Evolutionary conservation across 345 rosid species (phyloP).

Genomic region (Trapa incisa): DNA sequence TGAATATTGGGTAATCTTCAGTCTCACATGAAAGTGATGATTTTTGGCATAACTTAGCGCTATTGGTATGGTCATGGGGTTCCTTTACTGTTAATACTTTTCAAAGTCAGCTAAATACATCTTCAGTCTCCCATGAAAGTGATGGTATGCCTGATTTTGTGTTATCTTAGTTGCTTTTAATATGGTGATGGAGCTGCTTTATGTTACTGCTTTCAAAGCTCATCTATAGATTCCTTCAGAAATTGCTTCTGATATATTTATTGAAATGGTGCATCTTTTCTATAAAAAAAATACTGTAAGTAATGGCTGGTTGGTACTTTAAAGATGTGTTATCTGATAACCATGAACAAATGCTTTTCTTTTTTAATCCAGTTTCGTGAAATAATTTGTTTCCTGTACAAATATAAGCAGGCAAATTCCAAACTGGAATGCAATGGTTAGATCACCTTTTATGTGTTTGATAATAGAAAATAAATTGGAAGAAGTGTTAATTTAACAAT

Average conservation of each 20-base stretch:
- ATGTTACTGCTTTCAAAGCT: neutral
- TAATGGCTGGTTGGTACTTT: neutral
- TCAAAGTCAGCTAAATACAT: neutral
- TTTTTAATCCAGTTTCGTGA: neutral
- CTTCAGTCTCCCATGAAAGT: no score
- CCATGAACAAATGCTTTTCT: neutral
- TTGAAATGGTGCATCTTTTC: neutral
- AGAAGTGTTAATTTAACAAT: neutral
- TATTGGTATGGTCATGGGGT: neutral
- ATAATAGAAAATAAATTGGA: neutral
- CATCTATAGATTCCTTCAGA: neutral
- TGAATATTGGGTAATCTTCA: neutral
- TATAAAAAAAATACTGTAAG: neutral
- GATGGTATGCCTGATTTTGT: no score
- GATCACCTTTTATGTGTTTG: neutral
- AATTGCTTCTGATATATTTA: neutral
- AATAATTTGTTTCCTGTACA: neutral
- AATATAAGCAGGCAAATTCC: neutral
- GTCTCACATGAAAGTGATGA: neutral
- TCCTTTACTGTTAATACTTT: neutral
- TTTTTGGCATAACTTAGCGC: neutral
- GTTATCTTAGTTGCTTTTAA: neutral
- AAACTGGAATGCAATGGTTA: neutral
- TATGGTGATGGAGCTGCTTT: neutral
- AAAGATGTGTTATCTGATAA: neutral